A percentile compares a stretch with the other conserved stretches of the same genome.
These are phyloP conservation scores for Colletotrichum higginsianum DNA, from an alignment of 2,329 filamentous ascomycete genomes.

Conservation along the genomic window DNA sequence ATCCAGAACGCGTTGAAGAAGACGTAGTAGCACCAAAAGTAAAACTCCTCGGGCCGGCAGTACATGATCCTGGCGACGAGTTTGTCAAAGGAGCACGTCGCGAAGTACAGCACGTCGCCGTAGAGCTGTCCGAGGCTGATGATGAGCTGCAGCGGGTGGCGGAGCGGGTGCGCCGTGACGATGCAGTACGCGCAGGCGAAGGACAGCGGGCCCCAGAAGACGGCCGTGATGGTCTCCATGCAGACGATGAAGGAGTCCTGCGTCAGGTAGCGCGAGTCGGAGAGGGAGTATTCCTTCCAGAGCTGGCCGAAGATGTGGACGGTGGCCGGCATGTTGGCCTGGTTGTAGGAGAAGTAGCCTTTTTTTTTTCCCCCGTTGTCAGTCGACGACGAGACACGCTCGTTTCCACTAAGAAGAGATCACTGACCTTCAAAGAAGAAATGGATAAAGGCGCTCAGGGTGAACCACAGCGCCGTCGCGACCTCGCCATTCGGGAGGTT, in stretches of 20 bases:
- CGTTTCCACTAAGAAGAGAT: too few relatives aligned
- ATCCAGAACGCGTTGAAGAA: slow-evolving; percentile 69
- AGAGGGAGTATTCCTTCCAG: slow-evolving; percentile 72
- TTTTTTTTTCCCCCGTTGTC: slow-evolving; percentile 29
- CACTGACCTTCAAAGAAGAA: slow-evolving; percentile 58
- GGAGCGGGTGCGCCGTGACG: slow-evolving; percentile 59
- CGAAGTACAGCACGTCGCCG: slow-evolving; percentile 67
- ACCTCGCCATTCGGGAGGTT: slow-evolving; percentile 69
- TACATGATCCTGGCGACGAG: slow-evolving; percentile 56
- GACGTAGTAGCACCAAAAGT: slow-evolving; percentile 69
- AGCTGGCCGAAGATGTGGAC: slow-evolving; percentile 65
- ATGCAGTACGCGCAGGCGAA: slow-evolving; percentile 63
- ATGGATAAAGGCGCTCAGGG: slow-evolving; percentile 73
- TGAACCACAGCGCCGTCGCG: slow-evolving; percentile 80
- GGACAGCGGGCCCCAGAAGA: slow-evolving; percentile 68
- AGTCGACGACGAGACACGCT: not conserved
- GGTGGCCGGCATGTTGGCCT: slow-evolving; percentile 55
- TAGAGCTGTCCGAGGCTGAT: slow-evolving; percentile 66
- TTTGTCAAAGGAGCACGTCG: slow-evolving; percentile 61
- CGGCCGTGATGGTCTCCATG: slow-evolving; percentile 69
- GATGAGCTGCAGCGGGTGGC: slow-evolving; percentile 64
- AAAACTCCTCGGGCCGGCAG: slow-evolving; percentile 65
- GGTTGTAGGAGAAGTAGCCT: slow-evolving; percentile 67
- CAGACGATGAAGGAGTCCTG: slow-evolving; percentile 68
- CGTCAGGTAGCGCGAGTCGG: slow-evolving; percentile 70